Percentiles rank a stretch among this genome's conserved stretches.
Conservation (phyloP, 2,329 filamentous ascomycete genomes). For the Fusarium sp. region DNA sequence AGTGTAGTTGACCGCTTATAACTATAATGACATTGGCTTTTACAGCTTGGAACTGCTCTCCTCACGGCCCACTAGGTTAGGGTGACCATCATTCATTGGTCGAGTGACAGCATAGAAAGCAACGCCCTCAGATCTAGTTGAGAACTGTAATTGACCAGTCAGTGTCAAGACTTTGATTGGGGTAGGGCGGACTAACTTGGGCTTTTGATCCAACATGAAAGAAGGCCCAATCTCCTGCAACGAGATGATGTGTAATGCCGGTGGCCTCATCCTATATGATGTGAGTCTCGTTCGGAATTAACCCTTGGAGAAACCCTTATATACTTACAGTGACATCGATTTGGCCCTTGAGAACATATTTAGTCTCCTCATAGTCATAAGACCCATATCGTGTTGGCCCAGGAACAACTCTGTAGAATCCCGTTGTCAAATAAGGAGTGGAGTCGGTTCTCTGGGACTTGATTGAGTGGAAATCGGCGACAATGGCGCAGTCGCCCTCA, state of each 20-base stretch:
- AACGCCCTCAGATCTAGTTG: constrained; percentile 18
- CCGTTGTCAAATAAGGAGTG: constrained; percentile 21
- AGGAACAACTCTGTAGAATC: constrained; percentile 30
- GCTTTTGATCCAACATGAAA: constrained; percentile 34
- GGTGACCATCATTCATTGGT: constrained; percentile 12
- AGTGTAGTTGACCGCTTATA: background rate
- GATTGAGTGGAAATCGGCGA: constrained; percentile 30
- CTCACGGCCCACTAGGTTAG: constrained; percentile 11
- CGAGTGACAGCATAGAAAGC: constrained; percentile 33
- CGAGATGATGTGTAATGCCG: constrained; percentile 30
- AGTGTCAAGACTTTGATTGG: fast-evolving
- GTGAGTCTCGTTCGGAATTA: background rate
- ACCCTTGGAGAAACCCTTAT: background rate
- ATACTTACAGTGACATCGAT: constrained; percentile 23
- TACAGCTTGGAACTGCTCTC: constrained; percentile 19
- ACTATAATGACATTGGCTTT: constrained; percentile 3
- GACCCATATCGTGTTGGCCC: constrained; percentile 29
- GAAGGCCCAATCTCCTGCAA: constrained; percentile 35
- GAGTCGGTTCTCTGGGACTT: constrained; percentile 10
- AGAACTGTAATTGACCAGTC: constrained; percentile 10
- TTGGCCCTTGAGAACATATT: constrained; percentile 30
- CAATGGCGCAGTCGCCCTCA: constrained; percentile 21
- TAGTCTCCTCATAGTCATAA: constrained; percentile 33
- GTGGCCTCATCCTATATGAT: constrained; percentile 23
- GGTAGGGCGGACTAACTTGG: constrained; percentile 1